Evolutionary conservation across 352 stramenopile genomes (phyloP), one percentile per base, ranked within the genome.

Genomic region (Blastocystis sp.): DNA sequence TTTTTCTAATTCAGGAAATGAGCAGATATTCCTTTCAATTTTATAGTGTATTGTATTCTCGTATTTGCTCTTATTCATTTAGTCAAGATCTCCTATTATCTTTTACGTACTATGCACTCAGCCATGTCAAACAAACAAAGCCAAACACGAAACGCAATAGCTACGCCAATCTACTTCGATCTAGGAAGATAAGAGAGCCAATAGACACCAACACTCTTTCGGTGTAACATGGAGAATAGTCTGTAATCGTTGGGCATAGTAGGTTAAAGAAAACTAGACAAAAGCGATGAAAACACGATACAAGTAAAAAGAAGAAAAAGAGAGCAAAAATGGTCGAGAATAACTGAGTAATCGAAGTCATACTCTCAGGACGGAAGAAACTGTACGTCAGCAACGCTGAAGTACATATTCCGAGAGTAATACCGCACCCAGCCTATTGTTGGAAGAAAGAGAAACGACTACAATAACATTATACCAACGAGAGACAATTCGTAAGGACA

Each of bases 211-310:
- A 80, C 70, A 80, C 47, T 50, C 18, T 29, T 41, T 8, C 13
- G 70, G 70, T 64, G 64, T 53, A 20, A 80, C 55, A 34, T 54
- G 70, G n/a, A 61, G 55, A 80, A 80, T 64, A 8, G 70, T 80
- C 45, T 80, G 70, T 4, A 80, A 26, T 61, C 70, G 39, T 45
- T 80, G 70, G 18, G 70, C 70, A 62, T 73, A 63, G 45, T 37
- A 54, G 26, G 50, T 61, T 5, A 63, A 53, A 64, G 50, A 80
- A 34, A 54, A 80, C 70, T 80, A 80, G 7, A 7, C 37, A 13
- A 43, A 15, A 80, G 20, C 41, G 13, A 37, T 43, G 7, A 13
- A 41, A 20, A 3, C 20, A 15, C 26, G 11, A 9, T 45, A 76
- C 50, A 43, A 80, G 37, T 11, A 80, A 47, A 15, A 62, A 39